Base-by-base conservation (phyloP, 106 monocot genomes). In the Iris macrosiphon region DNA sequence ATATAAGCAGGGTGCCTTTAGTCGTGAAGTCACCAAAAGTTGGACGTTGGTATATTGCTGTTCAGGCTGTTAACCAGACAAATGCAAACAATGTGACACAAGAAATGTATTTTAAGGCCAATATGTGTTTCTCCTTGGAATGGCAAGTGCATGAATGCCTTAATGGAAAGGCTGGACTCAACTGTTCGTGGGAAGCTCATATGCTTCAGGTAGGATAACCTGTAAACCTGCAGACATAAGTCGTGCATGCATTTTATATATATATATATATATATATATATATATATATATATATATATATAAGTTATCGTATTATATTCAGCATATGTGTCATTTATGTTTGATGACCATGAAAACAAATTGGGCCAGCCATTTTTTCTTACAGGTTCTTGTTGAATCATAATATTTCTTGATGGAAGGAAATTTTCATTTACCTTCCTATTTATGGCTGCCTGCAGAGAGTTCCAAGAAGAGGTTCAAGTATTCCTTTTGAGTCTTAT, bases 31-130 rank as follows among this genome's bases (percentile, higher is more conserved):
- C 57, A 4, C 90, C 90, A 34, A 62, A 70, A 72, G 72, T 78
- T 60, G 86, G 96, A 38, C 70, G 72, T 2, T 90, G 90, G 90
- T 90, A 75, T 35, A 70, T 90, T 71, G 65, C 72, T 50, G 15
- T 96, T 60, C 62, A 83, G 53, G 72, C 63, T 45, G 40, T 75
- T 52, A 96, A 75, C 38, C 60, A 58, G 59, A 82, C 69, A 60
- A 54, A 55, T 32, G 25, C 46, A 53, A 75, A 74, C 62, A 34
- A 22, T 33, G 31, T n/a, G 40, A 24, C 34, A 6, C 31, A 62
- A 52, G 37, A 61, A 49, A 46, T 20, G 20, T 42, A 43, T 46
- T 52, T 59, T 13, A 34, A 65, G 7, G n/a, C 28, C 34, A 66
- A 29, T 32, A 1, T 84, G 17, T 96, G 96, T 23, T 96, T 86